Base-by-base conservation (phyloP, 2,329 filamentous ascomycete species). In the Grosmannia penicillata region DNA sequence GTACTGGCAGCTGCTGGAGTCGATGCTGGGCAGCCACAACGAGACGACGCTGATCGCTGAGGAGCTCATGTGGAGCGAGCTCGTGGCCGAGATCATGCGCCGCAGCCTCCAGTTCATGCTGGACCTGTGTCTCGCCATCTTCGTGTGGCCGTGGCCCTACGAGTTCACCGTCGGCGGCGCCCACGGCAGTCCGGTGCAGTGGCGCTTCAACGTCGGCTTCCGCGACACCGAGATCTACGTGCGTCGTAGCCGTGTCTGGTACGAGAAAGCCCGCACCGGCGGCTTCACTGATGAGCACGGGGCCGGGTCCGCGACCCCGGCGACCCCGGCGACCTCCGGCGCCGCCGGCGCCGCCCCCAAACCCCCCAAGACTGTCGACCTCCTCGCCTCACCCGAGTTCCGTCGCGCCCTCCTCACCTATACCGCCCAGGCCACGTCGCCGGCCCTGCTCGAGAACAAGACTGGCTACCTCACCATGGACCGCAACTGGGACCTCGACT, bases 391-490 rank as follows among this genome's bases (percentile, higher is more conserved):
- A 40, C 49, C 53, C 21, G 67, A 66, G 35, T 66, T 68, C 42
- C 66, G 59, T 51, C 74, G 60, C 57, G 62, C 75, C 38, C 69
- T 84, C 48, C 65, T 76, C 47, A 65, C 65, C 11, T 67, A 74
- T 42, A 59, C 93, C 33, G 57, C 76, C 44, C 68, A 73, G 2
- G 87, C 84, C 3, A 79, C 87, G 4, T 69, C 78, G 14, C 70
- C 75, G 18, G 60, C 73, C 49, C 66, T 77, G 37, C 63, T 89
- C 49, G 64, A 70, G 48, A 68, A 75, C 48, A 94, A 93, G 68
- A 94, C 86, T 23, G 86, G 85, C 17, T 93, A 93, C 53, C 60
- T 93, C 45, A 77, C 91, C 48, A 82, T 93, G 66, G 82, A 87
- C 53, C 72, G 70, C 44, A 72, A 85, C 44, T 96, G 85, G 79